Evolutionary conservation across 768 basidiomycete species (phyloP), one percentile per base, ranked within the genome.

Genomic region (Russula abietina): DNA sequence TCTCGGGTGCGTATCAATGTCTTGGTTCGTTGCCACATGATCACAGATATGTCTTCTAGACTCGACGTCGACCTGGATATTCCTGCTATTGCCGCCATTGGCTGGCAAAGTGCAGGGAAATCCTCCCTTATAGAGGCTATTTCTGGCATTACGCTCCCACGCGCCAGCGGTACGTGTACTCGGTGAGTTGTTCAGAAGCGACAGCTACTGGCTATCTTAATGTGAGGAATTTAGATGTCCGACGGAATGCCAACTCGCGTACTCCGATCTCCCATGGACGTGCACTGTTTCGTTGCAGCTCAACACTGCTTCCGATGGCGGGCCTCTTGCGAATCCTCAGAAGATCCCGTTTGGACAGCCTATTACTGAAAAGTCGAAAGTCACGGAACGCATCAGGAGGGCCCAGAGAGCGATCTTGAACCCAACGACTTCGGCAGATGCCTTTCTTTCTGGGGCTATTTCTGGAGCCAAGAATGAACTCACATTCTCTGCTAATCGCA

Each of bases 121-220:
- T 88, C 87, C 0, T 90, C 89, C 0, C 77, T 90, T 1, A 90
- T 91, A 14, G 88, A 91, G 68, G 81, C 86, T 0, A 89, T 91
- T 43, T 87, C 87, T 0, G 86, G 88, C 0, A 82, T 90, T 16
- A 86, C 80, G 0, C 74, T 90, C 0, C 88, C 89, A 17, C 80
- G 87, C 4, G 86, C 85, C 0, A 76, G 83, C 26, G 89, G 88
- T 0, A 90, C 88, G 0, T 90, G 88, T 63, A 91, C 89, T 1
- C 78, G 89, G 89, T 84, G 64, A 52, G 26, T 30, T 12, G 1
- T 22, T 49, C 24, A 43, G 32, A 38, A 11, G 19, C 17, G 28
- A 33, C 19, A 24, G 10, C 14, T 45, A 28, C 30, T 16, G 22
- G 12, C 8, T 7, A 24, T 24, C 36, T 30, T 11, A 54, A n/a